These are phyloP conservation scores for Ormosia semicastrata DNA, from an alignment of 306 rosid species.

Conservation along the genomic window DNA sequence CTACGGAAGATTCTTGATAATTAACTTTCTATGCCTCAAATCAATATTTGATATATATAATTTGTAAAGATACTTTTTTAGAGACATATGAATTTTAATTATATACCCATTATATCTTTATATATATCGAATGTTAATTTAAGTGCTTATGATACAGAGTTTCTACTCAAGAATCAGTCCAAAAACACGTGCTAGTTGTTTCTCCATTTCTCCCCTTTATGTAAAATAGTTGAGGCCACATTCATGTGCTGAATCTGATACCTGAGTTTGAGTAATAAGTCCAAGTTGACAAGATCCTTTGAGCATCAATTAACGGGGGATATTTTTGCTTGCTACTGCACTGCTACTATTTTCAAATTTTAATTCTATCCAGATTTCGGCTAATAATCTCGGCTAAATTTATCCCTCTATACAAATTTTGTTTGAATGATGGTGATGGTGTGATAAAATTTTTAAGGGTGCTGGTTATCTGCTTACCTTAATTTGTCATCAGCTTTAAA, in stretches of 20 bases:
- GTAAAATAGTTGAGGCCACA: neutral
- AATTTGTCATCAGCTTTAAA: conserved; percentile 24
- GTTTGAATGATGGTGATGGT: neutral
- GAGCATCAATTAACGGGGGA: neutral
- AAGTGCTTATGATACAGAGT: no score
- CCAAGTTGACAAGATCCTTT: neutral
- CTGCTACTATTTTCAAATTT: neutral
- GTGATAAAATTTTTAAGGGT: neutral
- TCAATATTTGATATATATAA: no score
- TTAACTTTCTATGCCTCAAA: no score
- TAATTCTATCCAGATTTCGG: neutral
- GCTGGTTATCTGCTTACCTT: conserved; percentile 19
- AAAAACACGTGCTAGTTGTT: neutral
- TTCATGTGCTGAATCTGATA: neutral
- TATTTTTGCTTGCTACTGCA: neutral
- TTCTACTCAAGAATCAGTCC: no score
- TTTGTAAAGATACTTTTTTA: no score
- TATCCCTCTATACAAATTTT: neutral
- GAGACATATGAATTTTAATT: no score
- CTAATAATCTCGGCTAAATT: neutral
- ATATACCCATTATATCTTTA: no score
- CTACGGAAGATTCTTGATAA: no score
- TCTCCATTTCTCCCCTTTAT: neutral
- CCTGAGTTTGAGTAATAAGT: neutral
- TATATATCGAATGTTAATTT: no score